phyloP scores from a whole-genome alignment of 108 stramenopile genomes.

The Seminavis robusta region DNA sequence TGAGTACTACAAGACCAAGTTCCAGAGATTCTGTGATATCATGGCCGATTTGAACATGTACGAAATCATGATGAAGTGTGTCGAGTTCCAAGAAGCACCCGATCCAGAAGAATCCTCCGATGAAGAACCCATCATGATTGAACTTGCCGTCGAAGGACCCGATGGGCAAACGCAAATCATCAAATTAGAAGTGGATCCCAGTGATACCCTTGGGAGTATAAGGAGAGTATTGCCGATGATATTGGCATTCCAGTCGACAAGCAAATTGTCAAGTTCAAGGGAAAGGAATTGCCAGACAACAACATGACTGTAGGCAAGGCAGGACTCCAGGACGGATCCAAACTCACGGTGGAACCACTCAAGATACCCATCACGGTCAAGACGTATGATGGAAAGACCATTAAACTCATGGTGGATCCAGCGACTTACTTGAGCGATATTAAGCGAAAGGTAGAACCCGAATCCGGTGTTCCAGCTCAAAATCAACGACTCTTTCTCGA shows the following conservation, averaged over 20 bases:
- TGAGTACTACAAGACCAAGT: constrained; percentile 7
- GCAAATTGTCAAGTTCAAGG: background rate
- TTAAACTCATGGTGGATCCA: constrained; percentile 8
- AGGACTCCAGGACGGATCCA: constrained; percentile 9
- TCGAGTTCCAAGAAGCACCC: constrained; percentile 1
- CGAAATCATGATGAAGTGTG: constrained; percentile 7
- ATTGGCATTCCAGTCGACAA: background rate
- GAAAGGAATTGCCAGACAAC: background rate
- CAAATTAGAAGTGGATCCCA: constrained; percentile 11
- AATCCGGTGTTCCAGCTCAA: constrained; percentile 11
- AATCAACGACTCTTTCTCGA: constrained; percentile 8
- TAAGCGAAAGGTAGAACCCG: constrained; percentile 7
- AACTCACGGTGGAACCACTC: constrained; percentile 4
- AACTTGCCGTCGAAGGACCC: constrained; percentile 7
- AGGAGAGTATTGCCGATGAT: constrained; percentile 4
- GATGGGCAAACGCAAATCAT: constrained; percentile 10
- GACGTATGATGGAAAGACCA: too few relatives aligned
- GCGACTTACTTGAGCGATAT: constrained; percentile 5
- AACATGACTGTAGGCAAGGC: background rate
- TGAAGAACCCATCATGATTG: constrained; percentile 14
- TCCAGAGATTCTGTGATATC: constrained; percentile 22
- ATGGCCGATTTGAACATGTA: constrained; percentile 20
- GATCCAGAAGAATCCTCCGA: constrained; percentile 2
- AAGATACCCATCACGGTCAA: constrained; percentile 15
- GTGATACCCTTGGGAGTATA: constrained; percentile 16